Evolutionary conservation across 2,329 filamentous ascomycete species (phyloP), one percentile per base, ranked within the genome.

Genomic region (Trichoderma endophyticum): DNA sequence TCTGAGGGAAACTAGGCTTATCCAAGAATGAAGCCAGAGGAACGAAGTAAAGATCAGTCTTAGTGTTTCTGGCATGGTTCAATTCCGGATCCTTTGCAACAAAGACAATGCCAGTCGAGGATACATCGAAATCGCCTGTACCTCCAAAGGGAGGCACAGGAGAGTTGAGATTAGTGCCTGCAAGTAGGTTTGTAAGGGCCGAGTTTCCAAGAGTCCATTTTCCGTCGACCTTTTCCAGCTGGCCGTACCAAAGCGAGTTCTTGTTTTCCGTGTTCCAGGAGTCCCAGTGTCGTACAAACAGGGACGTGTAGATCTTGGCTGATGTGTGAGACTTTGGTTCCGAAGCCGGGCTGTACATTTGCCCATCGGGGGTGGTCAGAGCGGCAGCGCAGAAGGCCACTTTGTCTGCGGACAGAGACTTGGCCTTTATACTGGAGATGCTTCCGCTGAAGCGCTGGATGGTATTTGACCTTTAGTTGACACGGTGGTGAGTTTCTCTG

Each of bases 201-300:
- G 81, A 78, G 3, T 79, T 76, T 59, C 83, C 81, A 18, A 89
- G 81, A 30, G 77, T 78, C 78, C 83, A 87, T 71, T 77, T 78
- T 15, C 75, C 80, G 15, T 80, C 79, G 43, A 78, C 81, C 78
- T 83, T 84, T 75, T 81, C 83, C 62, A 96, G 79, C 6, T 87
- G 86, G 36, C 90, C 90, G 34, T 93, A 92, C 86, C 91, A 96
- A 32, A 97, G 86, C 3, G 91, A 87, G 77, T 90, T 91, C 73
- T 87, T 89, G 77, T 93, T 90, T 60, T 90, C 87, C 1, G 87
- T 89, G 30, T 90, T 84, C 82, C 91, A 97, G n/a, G 86, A 81
- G 79, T 97, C 93, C 93, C 93, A 97, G 77, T 97, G 93, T 15
- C 93, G 88, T 32, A 93, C 92, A 77, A 93, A 96, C 30, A 95